phyloP scores from a whole-genome alignment of 306 rosid species.

The Prunus kanzakura region DNA sequence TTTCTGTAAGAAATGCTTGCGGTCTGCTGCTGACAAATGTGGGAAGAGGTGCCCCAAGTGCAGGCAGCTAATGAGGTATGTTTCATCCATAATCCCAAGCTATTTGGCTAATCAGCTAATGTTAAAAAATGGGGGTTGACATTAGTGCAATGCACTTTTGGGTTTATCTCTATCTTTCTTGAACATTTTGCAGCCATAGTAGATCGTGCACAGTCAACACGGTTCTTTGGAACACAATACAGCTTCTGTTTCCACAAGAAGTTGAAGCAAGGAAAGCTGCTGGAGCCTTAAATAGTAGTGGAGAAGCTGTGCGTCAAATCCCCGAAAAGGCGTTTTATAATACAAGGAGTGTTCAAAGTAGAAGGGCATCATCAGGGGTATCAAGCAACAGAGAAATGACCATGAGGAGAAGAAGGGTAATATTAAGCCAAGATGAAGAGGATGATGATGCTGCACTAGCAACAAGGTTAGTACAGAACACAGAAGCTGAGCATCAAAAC shows the following conservation, averaged over 20 bases:
- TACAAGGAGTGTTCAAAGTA: slow-evolving; percentile 33
- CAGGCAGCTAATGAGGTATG: slow-evolving; percentile 77
- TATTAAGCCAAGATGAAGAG: slow-evolving; percentile 22
- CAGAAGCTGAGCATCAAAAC: slow-evolving; percentile 22
- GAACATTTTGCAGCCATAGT: slow-evolving; percentile 60
- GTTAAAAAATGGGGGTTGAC: neutral
- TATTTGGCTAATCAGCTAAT: neutral
- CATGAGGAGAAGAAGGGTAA: slow-evolving; percentile 38
- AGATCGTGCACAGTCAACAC: slow-evolving; percentile 90
- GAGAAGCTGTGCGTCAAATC: slow-evolving; percentile 32
- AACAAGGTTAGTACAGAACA: slow-evolving; percentile 18
- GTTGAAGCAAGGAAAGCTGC: slow-evolving; percentile 73
- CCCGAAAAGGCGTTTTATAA: slow-evolving; percentile 47
- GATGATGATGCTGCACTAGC: slow-evolving; percentile 31
- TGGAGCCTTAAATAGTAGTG: slow-evolving; percentile 24
- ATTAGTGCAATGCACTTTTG: neutral
- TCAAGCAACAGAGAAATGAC: slow-evolving; percentile 34
- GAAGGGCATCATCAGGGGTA: slow-evolving; percentile 5
- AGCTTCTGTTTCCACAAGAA: slow-evolving; percentile 86
- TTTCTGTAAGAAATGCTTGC: slow-evolving; percentile 82
- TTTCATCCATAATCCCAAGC: neutral
- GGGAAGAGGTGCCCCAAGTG: slow-evolving; percentile 95
- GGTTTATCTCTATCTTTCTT: neutral
- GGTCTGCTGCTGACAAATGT: slow-evolving; percentile 88
- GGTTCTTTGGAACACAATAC: slow-evolving; percentile 97